Percentiles rank a stretch among this genome's conserved stretches.
These are phyloP conservation scores for Aspergillus uvarum DNA, from an alignment of 2,329 filamentous ascomycete species.

Conservation along the genomic window DNA sequence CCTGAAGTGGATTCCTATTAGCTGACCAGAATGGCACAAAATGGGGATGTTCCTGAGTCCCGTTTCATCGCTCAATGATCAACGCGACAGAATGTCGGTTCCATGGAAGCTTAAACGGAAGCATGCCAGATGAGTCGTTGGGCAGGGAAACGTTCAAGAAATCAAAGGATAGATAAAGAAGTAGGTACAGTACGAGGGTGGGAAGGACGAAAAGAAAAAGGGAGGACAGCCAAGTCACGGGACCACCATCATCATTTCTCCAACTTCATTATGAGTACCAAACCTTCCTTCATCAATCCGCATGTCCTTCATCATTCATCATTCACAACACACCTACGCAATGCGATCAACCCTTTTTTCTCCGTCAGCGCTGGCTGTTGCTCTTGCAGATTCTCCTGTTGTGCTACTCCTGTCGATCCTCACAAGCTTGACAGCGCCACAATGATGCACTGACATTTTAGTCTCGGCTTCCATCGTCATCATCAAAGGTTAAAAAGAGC, in stretches of 20 bases:
- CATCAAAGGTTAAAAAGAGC: neutral
- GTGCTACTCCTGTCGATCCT: slow-evolving; percentile 12
- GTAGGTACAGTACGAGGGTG: too few relatives aligned
- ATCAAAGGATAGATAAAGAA: too few relatives aligned
- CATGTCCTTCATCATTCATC: neutral
- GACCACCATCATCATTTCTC: neutral
- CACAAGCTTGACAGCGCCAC: slow-evolving; percentile 8
- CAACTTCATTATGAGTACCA: too few relatives aligned
- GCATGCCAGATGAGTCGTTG: neutral
- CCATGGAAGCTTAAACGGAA: neutral
- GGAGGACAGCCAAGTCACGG: neutral
- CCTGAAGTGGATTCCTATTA: neutral
- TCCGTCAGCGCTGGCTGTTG: neutral
- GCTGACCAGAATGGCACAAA: neutral
- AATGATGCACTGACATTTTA: neutral
- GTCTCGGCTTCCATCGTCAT: neutral
- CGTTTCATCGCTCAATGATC: neutral
- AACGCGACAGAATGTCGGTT: neutral
- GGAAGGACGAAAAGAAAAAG: neutral
- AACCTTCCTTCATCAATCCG: too few relatives aligned
- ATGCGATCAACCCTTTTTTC: neutral
- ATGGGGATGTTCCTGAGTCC: neutral
- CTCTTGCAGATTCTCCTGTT: neutral
- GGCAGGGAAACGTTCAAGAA: neutral
- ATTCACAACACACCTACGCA: too few relatives aligned